Base-by-base conservation (phyloP, 495 filamentous ascomycete genomes). In the Aspergillus diversus region DNA sequence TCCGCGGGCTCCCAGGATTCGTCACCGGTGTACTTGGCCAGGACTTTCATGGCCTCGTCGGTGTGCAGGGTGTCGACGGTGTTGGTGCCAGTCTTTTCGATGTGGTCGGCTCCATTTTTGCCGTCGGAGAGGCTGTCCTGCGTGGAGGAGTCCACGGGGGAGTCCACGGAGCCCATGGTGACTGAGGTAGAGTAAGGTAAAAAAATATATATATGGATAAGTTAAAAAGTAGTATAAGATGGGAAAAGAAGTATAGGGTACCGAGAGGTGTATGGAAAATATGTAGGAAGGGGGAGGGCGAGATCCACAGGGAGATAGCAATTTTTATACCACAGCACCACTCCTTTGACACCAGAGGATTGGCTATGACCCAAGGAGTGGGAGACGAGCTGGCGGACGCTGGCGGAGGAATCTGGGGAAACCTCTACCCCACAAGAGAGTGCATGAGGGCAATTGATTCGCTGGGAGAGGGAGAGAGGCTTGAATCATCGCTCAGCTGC, bases 1-100 rank as follows among this genome's bases (percentile, higher is more conserved):
- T 84, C 81, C 43, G 77, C 79, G 27, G 75, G 65, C 0, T 66
- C 66, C 70, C 79, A 82, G 11, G 67, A 67, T 55, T 74, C 66
- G n/a, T 78, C 76, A 17, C 80, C 80, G 0, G 68, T 63, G 62
- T 83, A 81, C 17, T 66, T 58, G 5, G 68, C 67, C 6, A 72
- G 63, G 3, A 83, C 75, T 57, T 75, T 77, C 57, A 83, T 60
- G 6, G 79, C 81, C 58, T 83, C 80, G 64, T 81, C 77, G 42
- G 70, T 71, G 63, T 82, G 78, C 13, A 77, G 54, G 1, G 75
- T 80, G 60, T 81, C 80, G 42, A 80, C 42, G 3, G 54, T 63
- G 4, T 62, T 51, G 47, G 68, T 63, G 49, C 50, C 59, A 5
- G 46, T 49, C 47, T 64, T 61, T 33, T 66, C 63, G 17, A 55